These are phyloP conservation scores for Candida michaelii DNA, from an alignment of 805 yeast genomes.

Conservation along the genomic window DNA sequence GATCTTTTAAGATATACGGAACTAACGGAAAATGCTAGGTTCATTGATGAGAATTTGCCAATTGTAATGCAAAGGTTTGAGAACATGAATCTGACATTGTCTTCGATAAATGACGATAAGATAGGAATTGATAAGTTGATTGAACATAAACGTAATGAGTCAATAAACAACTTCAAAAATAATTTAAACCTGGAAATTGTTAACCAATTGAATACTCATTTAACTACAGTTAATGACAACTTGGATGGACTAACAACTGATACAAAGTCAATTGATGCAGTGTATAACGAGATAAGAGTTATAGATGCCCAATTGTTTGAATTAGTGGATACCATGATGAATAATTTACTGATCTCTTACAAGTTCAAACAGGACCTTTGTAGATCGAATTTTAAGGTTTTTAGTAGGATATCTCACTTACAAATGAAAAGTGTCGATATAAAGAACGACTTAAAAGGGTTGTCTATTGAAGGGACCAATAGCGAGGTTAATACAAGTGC, in stretches of 20 bases:
- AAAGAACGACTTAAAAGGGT: slow-evolving; percentile 25
- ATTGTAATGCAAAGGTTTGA: slow-evolving; percentile 28
- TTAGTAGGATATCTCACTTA: slow-evolving; percentile 31
- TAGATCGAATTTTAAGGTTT: slow-evolving; percentile 23
- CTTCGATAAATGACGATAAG: slow-evolving; percentile 36
- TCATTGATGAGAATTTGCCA: slow-evolving; percentile 30
- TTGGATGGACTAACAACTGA: slow-evolving; percentile 1
- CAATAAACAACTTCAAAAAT: slow-evolving; percentile 27
- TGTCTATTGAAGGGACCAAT: slow-evolving; percentile 17
- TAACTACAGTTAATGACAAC: neutral
- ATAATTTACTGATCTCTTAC: slow-evolving; percentile 1
- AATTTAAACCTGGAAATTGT: slow-evolving; percentile 4
- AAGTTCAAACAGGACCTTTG: slow-evolving; percentile 29
- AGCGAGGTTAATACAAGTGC: neutral
- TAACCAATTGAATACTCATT: neutral
- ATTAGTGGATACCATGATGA: neutral
- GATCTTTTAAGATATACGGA: slow-evolving; percentile 30
- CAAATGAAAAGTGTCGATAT: slow-evolving; percentile 40
- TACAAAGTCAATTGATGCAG: neutral
- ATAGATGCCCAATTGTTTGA: slow-evolving; percentile 1
- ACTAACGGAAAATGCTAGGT: slow-evolving; percentile 31
- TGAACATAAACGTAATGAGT: slow-evolving; percentile 41
- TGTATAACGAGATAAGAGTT: slow-evolving; percentile 1
- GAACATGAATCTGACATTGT: slow-evolving; percentile 33
- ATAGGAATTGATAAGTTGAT: slow-evolving; percentile 39